Percentiles rank a stretch among this genome's conserved stretches.
These are phyloP conservation scores for Metschnikowia cubensis DNA, from an alignment of 805 yeast species.

Conservation along the genomic window DNA sequence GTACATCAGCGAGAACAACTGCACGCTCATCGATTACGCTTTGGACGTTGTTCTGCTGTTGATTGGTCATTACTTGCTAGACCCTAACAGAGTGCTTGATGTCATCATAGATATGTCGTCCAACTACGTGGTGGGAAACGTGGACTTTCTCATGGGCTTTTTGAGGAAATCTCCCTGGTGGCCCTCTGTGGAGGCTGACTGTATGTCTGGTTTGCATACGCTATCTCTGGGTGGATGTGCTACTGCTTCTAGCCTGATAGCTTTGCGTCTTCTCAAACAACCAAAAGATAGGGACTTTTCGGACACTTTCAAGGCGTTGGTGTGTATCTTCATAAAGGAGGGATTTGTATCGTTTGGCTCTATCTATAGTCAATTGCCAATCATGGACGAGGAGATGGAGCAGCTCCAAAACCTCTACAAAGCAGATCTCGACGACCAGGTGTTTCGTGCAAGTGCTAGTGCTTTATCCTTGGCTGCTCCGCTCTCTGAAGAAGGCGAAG, in stretches of 20 bases:
- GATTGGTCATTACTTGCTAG: slow-evolving; percentile 74
- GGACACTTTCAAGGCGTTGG: slow-evolving; percentile 42
- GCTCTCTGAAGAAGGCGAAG: slow-evolving; percentile 61
- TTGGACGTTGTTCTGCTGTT: slow-evolving; percentile 48
- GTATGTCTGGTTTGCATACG: slow-evolving; percentile 24
- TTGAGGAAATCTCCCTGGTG: slow-evolving; percentile 62
- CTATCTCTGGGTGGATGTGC: slow-evolving; percentile 51
- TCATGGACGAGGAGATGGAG: slow-evolving; percentile 46
- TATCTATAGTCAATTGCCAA: slow-evolving; percentile 53
- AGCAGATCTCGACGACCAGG: slow-evolving; percentile 48
- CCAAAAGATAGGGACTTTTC: slow-evolving; percentile 33
- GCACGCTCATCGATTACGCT: slow-evolving; percentile 40
- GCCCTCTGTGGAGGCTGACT: slow-evolving; percentile 45
- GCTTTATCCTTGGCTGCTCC: slow-evolving; percentile 90
- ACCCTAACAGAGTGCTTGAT: slow-evolving; percentile 67
- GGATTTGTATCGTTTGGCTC: slow-evolving; percentile 63
- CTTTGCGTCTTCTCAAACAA: slow-evolving; percentile 37
- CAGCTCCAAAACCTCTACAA: slow-evolving; percentile 43
- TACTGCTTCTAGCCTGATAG: slow-evolving; percentile 52
- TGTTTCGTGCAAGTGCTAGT: slow-evolving; percentile 61
- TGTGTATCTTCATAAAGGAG: slow-evolving; percentile 58
- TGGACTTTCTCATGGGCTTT: slow-evolving; percentile 46
- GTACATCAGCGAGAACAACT: slow-evolving; percentile 37
- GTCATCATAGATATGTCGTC: slow-evolving; percentile 53
- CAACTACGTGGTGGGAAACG: slow-evolving; percentile 40